phyloP scores from a whole-genome alignment of 192 early-diverging fungal genomes.

The Tieghemiomyces parasiticus region DNA sequence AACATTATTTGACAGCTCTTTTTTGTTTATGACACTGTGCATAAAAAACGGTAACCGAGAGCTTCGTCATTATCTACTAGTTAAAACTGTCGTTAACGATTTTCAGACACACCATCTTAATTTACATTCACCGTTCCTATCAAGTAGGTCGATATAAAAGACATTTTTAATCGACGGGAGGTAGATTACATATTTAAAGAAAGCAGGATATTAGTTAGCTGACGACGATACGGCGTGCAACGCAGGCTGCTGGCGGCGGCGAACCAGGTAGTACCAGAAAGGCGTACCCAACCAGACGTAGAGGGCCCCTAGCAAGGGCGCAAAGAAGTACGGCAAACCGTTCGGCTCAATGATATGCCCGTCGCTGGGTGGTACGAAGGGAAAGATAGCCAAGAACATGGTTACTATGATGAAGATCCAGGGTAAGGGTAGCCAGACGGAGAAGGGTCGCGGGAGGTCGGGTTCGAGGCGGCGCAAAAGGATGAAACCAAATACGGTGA shows the following conservation, averaged over 20 bases:
- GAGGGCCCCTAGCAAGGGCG: neutral
- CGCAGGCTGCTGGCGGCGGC: neutral
- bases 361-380: conserved; percentile 2
- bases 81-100: no score
- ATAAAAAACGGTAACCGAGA: no score
- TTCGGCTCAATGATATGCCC: neutral
- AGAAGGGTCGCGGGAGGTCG: neutral
- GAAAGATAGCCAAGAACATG: conserved; percentile 2
- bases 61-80: no score
- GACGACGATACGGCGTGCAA: no score
- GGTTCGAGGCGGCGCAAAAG: conserved; percentile 20
- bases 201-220: no score
- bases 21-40: no score
- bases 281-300: neutral
- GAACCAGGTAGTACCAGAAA: neutral
- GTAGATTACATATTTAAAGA: no score
- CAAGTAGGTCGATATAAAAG: no score
- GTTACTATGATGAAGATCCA: neutral
- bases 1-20: no score
- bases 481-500: conserved; percentile 35
- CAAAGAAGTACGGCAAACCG: conserved; percentile 2
- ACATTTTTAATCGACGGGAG: no score
- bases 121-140: no score
- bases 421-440: neutral
- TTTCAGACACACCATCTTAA: no score